phyloP scores from a whole-genome alignment of 495 filamentous ascomycete genomes.

The Penicillium taxi region DNA sequence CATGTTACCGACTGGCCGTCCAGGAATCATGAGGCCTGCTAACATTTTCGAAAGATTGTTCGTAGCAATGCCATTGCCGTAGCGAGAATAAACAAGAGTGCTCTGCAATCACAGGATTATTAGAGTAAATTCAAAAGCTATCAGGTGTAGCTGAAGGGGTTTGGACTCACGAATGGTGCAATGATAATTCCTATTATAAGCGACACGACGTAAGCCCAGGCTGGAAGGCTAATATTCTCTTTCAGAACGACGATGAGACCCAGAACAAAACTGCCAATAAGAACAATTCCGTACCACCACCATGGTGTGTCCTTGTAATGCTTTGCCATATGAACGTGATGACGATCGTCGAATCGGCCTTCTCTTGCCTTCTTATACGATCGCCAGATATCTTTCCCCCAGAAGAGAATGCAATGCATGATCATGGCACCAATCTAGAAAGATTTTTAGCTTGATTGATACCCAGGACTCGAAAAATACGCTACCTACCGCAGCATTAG shows the following conservation, averaged over 20 bases:
- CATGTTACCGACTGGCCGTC: conserved; percentile 37
- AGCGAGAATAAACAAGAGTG: conserved; percentile 25
- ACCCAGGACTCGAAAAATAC: neutral
- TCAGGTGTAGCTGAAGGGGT: too few relatives aligned
- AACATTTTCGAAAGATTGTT: conserved; percentile 37
- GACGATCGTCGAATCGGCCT: conserved; percentile 32
- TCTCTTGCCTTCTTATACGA: conserved; percentile 22
- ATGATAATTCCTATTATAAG: conserved; percentile 24
- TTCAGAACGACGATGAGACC: conserved; percentile 42
- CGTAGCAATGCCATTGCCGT: conserved; percentile 30
- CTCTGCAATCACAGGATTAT: conserved; percentile 12
- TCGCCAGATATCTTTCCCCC: conserved; percentile 24
- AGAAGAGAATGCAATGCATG: conserved; percentile 29
- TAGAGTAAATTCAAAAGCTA: neutral
- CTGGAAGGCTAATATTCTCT: conserved; percentile 44
- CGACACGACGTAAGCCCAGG: conserved; percentile 48
- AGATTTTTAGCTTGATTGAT: neutral
- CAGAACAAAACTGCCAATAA: conserved; percentile 41
- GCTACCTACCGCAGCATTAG: conserved; percentile 25
- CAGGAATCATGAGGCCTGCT: conserved; percentile 32
- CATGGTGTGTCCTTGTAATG: conserved; percentile 45
- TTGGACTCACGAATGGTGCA: conserved; percentile 26
- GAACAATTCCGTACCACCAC: conserved; percentile 46
- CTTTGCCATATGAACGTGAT: conserved; percentile 37
- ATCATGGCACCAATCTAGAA: conserved; percentile 29